phyloP scores from a whole-genome alignment of 225 moss, liverwort and hornwort species.

The Bryoerythrophyllum caledonicum region DNA sequence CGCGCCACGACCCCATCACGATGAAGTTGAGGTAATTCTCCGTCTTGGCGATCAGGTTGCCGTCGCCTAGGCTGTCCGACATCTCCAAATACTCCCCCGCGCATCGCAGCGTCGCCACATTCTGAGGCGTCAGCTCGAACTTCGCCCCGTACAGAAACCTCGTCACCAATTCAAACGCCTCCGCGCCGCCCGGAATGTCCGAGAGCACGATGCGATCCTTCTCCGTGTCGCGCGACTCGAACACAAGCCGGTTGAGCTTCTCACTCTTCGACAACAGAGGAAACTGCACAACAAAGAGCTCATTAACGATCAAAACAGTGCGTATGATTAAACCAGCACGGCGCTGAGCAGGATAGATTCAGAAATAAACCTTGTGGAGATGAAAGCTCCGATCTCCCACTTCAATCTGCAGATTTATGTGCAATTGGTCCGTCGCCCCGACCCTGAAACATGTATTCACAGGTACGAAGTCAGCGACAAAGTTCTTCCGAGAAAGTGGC shows the following conservation, averaged over 20 bases:
- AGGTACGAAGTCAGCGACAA: not conserved
- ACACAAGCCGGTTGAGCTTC: slow-evolving; percentile 52
- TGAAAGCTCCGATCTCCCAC: slow-evolving; percentile 34
- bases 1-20: slow-evolving; percentile 44
- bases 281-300: slow-evolving; percentile 18
- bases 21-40: slow-evolving; percentile 43
- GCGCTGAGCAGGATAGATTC: too few species aligned
- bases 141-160: slow-evolving; percentile 40
- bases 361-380: slow-evolving; percentile 36
- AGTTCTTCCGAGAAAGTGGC: not conserved
- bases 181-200: slow-evolving; percentile 51
- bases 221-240: slow-evolving; percentile 51
- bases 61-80: slow-evolving; percentile 39
- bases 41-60: slow-evolving; percentile 29
- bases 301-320: not conserved
- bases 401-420: slow-evolving; percentile 42
- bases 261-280: slow-evolving; percentile 52
- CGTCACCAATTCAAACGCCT: slow-evolving; percentile 40
- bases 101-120: slow-evolving; percentile 48
- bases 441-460: slow-evolving; percentile 25
- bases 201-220: slow-evolving; percentile 40
- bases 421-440: slow-evolving; percentile 37
- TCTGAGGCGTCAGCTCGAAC: slow-evolving; percentile 37
- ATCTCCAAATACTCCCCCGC: slow-evolving; percentile 52
- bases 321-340: not conserved